Percentiles rank a stretch among this genome's conserved stretches.
These are phyloP conservation scores for Aureoboletus auriporus DNA, from an alignment of 768 basidiomycete species.

Conservation along the genomic window DNA sequence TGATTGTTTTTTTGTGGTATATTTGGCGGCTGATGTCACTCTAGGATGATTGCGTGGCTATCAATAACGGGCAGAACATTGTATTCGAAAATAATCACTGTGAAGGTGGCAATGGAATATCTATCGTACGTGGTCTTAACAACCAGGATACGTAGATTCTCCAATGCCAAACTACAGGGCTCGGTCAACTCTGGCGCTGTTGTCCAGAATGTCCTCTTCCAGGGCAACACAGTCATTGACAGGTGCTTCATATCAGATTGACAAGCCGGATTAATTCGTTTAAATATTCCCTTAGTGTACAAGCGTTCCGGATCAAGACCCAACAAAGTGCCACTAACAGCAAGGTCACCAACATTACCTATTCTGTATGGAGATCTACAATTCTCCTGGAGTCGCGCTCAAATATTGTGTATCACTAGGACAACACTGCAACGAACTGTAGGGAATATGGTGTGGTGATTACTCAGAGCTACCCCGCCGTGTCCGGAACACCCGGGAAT, in stretches of 20 bases:
- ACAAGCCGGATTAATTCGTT: too few relatives aligned
- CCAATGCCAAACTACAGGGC: conserved; percentile 34
- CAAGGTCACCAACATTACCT: conserved; percentile 47
- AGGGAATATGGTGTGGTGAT: conserved; percentile 56
- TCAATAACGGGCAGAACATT: conserved; percentile 43
- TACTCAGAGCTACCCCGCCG: conserved; percentile 57
- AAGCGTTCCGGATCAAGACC: conserved; percentile 63
- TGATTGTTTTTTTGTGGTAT: not conserved
- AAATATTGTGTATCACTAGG: conserved; percentile 24
- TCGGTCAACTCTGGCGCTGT: conserved; percentile 46
- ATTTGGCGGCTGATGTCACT: not conserved
- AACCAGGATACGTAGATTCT: not conserved
- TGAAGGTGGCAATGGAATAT: conserved; percentile 60
- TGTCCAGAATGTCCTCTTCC: conserved; percentile 46
- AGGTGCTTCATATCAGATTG: conserved; percentile 32
- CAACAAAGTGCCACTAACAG: conserved; percentile 41
- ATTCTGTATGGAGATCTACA: conserved; percentile 32
- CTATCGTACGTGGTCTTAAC: conserved; percentile 32
- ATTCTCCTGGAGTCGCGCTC: not conserved
- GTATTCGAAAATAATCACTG: conserved; percentile 50
- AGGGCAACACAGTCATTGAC: conserved; percentile 51
- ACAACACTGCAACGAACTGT: conserved; percentile 50
- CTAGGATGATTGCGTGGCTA: conserved; percentile 62
- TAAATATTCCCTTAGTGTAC: conserved; percentile 30
- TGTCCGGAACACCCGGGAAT: conserved; percentile 51